These are phyloP conservation scores for Dothiorella sarmentorum DNA, from an alignment of 2,329 filamentous ascomycete genomes.

Conservation along the genomic window DNA sequence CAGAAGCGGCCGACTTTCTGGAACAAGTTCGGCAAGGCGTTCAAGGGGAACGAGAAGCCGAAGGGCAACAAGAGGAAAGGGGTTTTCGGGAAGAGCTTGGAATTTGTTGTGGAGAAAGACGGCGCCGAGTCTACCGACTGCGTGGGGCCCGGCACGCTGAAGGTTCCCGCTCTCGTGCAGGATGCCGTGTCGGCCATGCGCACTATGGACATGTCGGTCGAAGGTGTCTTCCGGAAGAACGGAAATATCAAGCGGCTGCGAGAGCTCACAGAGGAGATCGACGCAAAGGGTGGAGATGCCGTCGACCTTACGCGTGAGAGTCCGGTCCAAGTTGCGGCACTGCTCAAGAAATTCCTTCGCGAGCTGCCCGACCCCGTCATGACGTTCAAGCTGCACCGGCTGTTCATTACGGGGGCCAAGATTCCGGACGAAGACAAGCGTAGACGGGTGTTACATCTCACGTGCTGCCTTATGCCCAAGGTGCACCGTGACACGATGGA, in stretches of 20 bases:
- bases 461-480: constrained; percentile 90
- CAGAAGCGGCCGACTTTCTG: constrained; percentile 85
- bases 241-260: constrained; percentile 94
- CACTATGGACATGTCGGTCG: constrained; percentile 98
- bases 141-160: constrained; percentile 84
- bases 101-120: constrained; percentile 85
- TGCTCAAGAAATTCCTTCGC: constrained; percentile 91
- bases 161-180: constrained; percentile 91
- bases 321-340: constrained; percentile 87
- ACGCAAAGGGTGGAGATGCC: constrained; percentile 77
- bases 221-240: constrained; percentile 98
- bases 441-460: constrained; percentile 80
- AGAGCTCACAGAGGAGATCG: constrained; percentile 80
- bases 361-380: constrained; percentile 92
- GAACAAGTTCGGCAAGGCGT: constrained; percentile 96
- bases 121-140: constrained; percentile 97
- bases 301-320: constrained; percentile 85
- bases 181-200: constrained; percentile 92
- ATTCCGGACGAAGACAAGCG: constrained; percentile 77
- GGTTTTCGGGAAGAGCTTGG: constrained; percentile 85
- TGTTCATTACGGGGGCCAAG: constrained; percentile 88
- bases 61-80: constrained; percentile 86
- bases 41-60: constrained; percentile 59
- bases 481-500: constrained; percentile 90
- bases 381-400: constrained; percentile 87